These are phyloP conservation scores for Penicillium daleae DNA, from an alignment of 495 filamentous ascomycete species.

Conservation along the genomic window DNA sequence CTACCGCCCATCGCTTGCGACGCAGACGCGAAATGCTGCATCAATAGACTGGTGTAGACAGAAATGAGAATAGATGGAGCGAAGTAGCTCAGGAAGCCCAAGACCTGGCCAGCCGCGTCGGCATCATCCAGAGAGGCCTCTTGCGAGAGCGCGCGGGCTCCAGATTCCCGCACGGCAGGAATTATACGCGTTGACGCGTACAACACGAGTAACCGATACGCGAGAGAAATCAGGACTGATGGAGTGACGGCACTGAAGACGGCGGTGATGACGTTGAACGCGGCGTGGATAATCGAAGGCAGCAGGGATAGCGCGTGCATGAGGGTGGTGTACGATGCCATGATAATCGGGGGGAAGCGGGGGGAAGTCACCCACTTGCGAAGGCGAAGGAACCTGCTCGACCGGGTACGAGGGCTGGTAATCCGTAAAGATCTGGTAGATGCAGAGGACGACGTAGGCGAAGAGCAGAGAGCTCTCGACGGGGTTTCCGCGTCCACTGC, in stretches of 20 bases:
- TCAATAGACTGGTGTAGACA: conserved; percentile 93
- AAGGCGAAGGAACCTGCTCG: conserved; percentile 55
- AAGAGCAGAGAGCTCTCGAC: conserved; percentile 96
- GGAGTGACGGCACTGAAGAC: conserved; percentile 93
- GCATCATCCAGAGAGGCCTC: conserved; percentile 83
- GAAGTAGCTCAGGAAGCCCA: conserved; percentile 87
- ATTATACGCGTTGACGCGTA: conserved; percentile 97
- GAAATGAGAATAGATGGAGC: conserved; percentile 89
- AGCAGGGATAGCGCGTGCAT: conserved; percentile 81
- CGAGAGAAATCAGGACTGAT: conserved; percentile 89
- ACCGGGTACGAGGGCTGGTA: conserved; percentile 77
- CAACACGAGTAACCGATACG: conserved; percentile 90
- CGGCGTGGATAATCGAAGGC: conserved; percentile 80
- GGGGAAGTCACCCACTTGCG: conserved; percentile 78
- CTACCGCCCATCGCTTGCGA: conserved; percentile 61
- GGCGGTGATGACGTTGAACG: conserved; percentile 82
- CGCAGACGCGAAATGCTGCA: conserved; percentile 88
- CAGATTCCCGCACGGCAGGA: conserved; percentile 84
- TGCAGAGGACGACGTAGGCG: conserved; percentile 93
- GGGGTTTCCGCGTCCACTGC: conserved; percentile 90
- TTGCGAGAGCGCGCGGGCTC: conserved; percentile 77
- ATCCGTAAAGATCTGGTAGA: conserved; percentile 99
- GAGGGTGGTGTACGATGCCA: conserved; percentile 96
- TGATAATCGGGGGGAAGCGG: conserved; percentile 94
- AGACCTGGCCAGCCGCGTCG: conserved; percentile 76